Percentiles rank a stretch among this genome's conserved stretches.
Evolutionary conservation across 2,329 filamentous ascomycete species (phyloP).

Genomic region (Aureobasidium uvarum): DNA sequence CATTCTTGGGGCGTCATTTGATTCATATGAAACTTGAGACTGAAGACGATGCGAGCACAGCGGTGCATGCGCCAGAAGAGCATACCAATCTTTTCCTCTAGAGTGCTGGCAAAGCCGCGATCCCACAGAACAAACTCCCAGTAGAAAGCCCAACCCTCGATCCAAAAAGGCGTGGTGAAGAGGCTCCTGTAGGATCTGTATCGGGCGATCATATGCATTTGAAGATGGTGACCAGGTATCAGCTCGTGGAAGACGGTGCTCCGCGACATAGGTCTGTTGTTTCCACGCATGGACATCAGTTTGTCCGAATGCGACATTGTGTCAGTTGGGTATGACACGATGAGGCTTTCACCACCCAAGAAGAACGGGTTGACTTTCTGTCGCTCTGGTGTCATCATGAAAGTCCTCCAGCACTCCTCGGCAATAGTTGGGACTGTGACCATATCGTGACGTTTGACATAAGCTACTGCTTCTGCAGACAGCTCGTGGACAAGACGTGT

Average conservation of each 20-base stretch:
- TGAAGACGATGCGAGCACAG: constrained; percentile 59
- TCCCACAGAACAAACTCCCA: constrained; percentile 62
- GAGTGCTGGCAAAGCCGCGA: constrained; percentile 50
- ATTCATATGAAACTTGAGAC: constrained; percentile 58
- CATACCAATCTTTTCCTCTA: constrained; percentile 57
- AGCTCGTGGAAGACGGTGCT: constrained; percentile 63
- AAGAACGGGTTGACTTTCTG: constrained; percentile 61
- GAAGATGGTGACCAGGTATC: constrained; percentile 59
- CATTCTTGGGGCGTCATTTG: constrained; percentile 55
- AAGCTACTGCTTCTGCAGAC: constrained; percentile 52
- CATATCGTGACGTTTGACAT: constrained; percentile 55
- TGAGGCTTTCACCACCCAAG: constrained; percentile 55
- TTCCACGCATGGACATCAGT: constrained; percentile 60
- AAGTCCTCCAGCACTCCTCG: constrained; percentile 55
- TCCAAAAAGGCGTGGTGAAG: constrained; percentile 59
- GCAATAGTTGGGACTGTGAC: constrained; percentile 57
- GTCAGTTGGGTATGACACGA: constrained; percentile 57
- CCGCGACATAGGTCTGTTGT: constrained; percentile 57
- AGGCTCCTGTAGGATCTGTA: constrained; percentile 51
- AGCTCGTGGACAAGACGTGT: constrained; percentile 54
- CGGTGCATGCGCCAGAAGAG: constrained; percentile 64
- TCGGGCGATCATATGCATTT: constrained; percentile 51
- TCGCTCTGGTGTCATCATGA: constrained; percentile 55
- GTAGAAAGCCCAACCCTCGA: constrained; percentile 62
- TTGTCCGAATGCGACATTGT: constrained; percentile 56